Conservation (phyloP, 2,329 filamentous ascomycete species). For the Alternaria gansuensis region DNA sequence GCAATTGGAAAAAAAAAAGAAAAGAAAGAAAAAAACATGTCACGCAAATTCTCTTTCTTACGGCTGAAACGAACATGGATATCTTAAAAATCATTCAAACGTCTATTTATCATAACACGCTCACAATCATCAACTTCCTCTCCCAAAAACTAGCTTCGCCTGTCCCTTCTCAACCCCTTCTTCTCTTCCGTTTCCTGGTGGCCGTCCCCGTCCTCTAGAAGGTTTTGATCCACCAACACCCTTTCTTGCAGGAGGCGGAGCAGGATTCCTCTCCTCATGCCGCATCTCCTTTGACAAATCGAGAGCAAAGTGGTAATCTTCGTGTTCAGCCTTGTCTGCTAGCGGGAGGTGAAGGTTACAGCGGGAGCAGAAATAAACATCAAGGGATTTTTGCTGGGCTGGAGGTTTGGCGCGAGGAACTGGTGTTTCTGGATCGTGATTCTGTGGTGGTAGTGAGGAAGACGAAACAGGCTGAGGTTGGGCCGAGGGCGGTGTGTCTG, state of each 20-base stretch:
- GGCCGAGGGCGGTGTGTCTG: constrained; percentile 45
- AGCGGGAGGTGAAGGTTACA: constrained; percentile 71
- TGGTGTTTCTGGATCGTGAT: constrained; percentile 14
- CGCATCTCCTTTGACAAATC: constrained; percentile 73
- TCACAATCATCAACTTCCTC: constrained; percentile 3
- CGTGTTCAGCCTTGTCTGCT: constrained; percentile 74
- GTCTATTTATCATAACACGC: neutral
- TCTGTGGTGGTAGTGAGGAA: constrained; percentile 16
- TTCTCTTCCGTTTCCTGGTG: constrained; percentile 39
- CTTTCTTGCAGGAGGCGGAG: constrained; percentile 17
- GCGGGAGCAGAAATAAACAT: constrained; percentile 66
- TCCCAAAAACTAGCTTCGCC: constrained; percentile 56
- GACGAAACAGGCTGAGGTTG: constrained; percentile 32
- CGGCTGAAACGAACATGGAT: too few relatives aligned
- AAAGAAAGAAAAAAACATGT: too few relatives aligned
- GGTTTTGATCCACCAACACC: constrained; percentile 30
- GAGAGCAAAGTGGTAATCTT: constrained; percentile 94
- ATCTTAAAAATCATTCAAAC: neutral
- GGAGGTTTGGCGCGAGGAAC: constrained; percentile 3
- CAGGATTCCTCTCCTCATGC: constrained; percentile 38
- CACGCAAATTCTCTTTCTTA: too few relatives aligned
- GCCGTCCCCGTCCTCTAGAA: constrained; percentile 49
- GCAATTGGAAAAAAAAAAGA: too few relatives aligned
- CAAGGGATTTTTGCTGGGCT: constrained; percentile 35
- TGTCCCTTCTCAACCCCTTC: constrained; percentile 55